Base-by-base conservation (phyloP, 306 rosid genomes). In the Rubus parviflorus region DNA sequence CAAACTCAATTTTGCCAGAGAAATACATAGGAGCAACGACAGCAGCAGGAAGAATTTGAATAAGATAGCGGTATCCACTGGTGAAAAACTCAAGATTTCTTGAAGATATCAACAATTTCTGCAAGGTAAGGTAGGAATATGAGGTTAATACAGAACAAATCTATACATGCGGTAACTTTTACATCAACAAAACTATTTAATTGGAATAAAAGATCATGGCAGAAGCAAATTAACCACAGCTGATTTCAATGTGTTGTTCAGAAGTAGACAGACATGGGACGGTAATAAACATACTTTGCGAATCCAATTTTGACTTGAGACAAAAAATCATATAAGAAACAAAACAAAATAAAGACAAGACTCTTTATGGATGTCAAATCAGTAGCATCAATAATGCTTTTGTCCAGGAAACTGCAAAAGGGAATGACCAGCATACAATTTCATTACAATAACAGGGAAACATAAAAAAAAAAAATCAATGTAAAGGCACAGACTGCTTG, bases 11-110 rank as follows among this genome's bases (percentile, higher is more conserved):
- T 86, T 95, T 90, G 25, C 99, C 99, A 0, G 99, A 80, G 81
- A 95, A 95, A 84, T 76, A 95, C 99, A 95, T 89, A 30, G 99
- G 99, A 46, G 99, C 99, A 85, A 95, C 97, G 75, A 95, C 97
- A 71, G 99, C 99, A 45, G 88, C 97, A 14, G 99, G 99, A 81
- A 95, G 99, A 88, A 95, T 83, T 79, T 92, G 99, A 88, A 95
- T 92, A 72, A 81, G 85, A 79, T 92, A 90, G 77, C 97, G 97
- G 81, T 95, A 95, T 73, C 99, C 99, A 80, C 11, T 88, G 85
- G 97, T 95, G 89, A 95, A 92, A 82, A 92, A 92, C 17, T 95
- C 99, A 4, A 95, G 89, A 80, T 95, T 95, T 86, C 99, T 87
- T 51, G 99, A 95, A 88, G 97, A 80, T 85, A 95, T 88, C 85